A percentile compares a stretch with the other conserved stretches of the same genome.
Evolutionary conservation across 352 stramenopile species (phyloP).

Genomic region (Globisporangium splendens): DNA sequence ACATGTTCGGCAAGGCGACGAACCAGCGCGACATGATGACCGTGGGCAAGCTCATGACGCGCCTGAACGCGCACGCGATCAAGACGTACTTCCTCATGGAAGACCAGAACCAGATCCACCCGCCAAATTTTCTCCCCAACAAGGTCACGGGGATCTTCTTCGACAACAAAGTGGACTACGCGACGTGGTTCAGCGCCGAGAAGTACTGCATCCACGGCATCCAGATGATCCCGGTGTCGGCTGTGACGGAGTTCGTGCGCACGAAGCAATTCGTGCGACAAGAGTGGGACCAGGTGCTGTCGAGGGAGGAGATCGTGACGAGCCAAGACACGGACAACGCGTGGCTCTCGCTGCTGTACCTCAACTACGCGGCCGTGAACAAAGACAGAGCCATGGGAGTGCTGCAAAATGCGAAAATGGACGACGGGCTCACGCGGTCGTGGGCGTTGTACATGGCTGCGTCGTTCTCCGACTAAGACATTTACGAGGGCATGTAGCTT

Average conservation of each 20-base stretch:
- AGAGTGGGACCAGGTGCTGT: conserved; percentile 72
- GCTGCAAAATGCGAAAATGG: conserved; percentile 54
- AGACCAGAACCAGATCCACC: conserved; percentile 56
- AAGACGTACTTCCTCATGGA: conserved; percentile 71
- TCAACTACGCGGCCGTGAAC: conserved; percentile 57
- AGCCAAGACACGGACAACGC: conserved; percentile 33
- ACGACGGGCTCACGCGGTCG: conserved; percentile 62
- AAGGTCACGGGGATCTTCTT: conserved; percentile 80
- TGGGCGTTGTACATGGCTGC: conserved; percentile 79
- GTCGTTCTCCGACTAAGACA: conserved; percentile 26
- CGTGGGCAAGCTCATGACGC: conserved; percentile 73
- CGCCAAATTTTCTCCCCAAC: conserved; percentile 56
- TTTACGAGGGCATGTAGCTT: neutral
- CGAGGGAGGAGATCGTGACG: conserved; percentile 52
- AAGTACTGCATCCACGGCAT: conserved; percentile 78
- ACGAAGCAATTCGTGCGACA: conserved; percentile 55
- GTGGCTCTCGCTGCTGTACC: conserved; percentile 56
- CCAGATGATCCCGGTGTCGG: conserved; percentile 72
- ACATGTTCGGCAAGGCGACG: conserved; percentile 55
- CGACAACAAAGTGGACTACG: conserved; percentile 81
- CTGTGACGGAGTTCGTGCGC: conserved; percentile 63
- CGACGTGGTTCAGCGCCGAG: conserved; percentile 69
- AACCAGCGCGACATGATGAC: conserved; percentile 33
- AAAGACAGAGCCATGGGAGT: conserved; percentile 48
- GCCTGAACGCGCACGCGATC: conserved; percentile 53